Evolutionary conservation across 306 rosid genomes (phyloP), one percentile per base, ranked within the genome.

Genomic region (Malus domestica): DNA sequence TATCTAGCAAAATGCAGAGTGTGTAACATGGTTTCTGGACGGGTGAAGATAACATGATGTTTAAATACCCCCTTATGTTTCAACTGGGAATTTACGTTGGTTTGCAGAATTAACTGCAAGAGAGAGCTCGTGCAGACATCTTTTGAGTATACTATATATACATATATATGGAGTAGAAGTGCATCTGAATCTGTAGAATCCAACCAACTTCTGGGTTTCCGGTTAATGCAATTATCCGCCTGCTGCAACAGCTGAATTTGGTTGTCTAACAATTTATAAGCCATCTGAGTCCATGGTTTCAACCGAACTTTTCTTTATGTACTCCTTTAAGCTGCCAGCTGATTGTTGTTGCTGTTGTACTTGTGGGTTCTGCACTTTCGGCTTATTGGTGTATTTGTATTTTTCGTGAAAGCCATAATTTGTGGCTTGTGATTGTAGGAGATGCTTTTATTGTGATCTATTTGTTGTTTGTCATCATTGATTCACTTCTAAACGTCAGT

Each of bases 1-100:
- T 80, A 27, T 86, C 98, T 27, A 87, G 87, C 94, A 96, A 96
- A 87, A 84, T 86, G 80, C 96, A 90, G 84, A 90, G 82, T 77
- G 96, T 96, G 66, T 90, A 83, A 86, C 59, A 71, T 73, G 73
- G 77, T 70, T 67, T 42, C 78, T 68, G 68, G 55, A 68, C 38
- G 25, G 86, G 80, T 80, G 63, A 64, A 35, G 86, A 76, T 80
- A 70, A 70, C 27, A 20, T 35, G n/a, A 33, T 75, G 59, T 79
- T 66, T 60, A 61, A 16, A 54, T 83, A 46, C 60, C 25, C 15
- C 25, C 72, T 74, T n/a, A 22, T 60, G 38, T 42, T 77, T 66
- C 33, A 78, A 81, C 67, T 40, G 4, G 45, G 42, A 58, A 44
- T 63, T 42, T 60, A 52, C 49, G 40, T 79, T 32, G 19, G 33